Base-by-base conservation (phyloP, 108 stramenopile species). In the Mayamaea pseudoterrestris region DNA sequence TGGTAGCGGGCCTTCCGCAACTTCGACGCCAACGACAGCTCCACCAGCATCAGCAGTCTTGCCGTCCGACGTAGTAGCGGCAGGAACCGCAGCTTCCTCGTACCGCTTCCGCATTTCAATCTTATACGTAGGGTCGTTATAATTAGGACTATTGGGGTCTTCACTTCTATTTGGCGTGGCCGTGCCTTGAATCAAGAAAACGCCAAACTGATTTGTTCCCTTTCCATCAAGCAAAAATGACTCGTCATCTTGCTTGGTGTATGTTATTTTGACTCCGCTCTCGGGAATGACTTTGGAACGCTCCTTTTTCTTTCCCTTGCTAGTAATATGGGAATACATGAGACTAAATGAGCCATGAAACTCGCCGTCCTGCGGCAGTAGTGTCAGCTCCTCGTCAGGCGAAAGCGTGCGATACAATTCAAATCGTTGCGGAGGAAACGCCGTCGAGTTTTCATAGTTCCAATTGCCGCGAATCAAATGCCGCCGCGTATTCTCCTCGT, bases 401-500 rank as follows among this genome's bases (percentile, higher is more conserved):
- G 56, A 58, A 8, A 90, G 48, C 31, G 44, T 79, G 2, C 89
- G 70, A n/a, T 69, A 24, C 20, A 90, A 61, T 39, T 91, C 82
- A 63, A 91, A 91, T 26, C 79, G 65, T 48, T 83, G 82, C 6
- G 83, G 74, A 18, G 71, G 63, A 50, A 77, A 61, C n/a, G 54
- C 51, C 18, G 49, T 57, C 20, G 68, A 64, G 53, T 74, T 69
- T 54, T 83, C 88, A 47, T 69, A 90, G 30, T 84, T 85, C 89
- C 89, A 91, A 58, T 64, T 86, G 7, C 89, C 89, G 17, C 80
- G 78, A 48, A 90, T 85, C 24, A 77, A 44, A 41, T 90, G 89
- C 8, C 81, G 74, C 9, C 84, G 65, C n/a, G 55, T 24, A 43
- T 69, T 66, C 27, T 67, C 53, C 22, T 74, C 69, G 55, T 78